Evolutionary conservation across 164 flowering plant species (phyloP), one percentile per base, ranked within the genome.

Genomic region (Vitis labrusca): DNA sequence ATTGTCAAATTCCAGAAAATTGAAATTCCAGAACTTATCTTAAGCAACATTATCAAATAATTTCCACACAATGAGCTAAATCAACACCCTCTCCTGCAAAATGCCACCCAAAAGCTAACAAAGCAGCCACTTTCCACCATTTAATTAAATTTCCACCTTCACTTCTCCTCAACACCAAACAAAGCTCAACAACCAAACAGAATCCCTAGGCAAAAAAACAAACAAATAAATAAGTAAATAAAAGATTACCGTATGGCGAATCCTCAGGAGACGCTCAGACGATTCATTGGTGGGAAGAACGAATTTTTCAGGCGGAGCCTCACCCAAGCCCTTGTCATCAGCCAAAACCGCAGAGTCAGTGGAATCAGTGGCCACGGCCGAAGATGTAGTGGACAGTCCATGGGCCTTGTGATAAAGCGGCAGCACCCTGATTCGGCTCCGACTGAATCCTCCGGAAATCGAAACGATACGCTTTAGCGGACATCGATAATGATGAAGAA

Each of bases 281-380:
- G 96, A 88, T 0, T 85, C 85, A 55, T 90, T 90, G n/a, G 97
- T 89, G 32, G 98, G 98, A 69, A 94, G 90, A 30, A 80, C 76
- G n/a, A 91, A 63, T 67, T 59, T 85, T 48, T 81, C 75, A 1
- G 66, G 37, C 6, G 32, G 70, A 57, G 55, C 17, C 17, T 55
- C 54, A 2, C 54, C 66, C 9, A 55, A 57, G 7, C 47, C 30
- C 57, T 32, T 69, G 32, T 56, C 75, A 48, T 65, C 64, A 5
- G 54, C 5, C 12, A 50, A 61, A 1, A 27, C 10, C 23, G 52
- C 54, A 14, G 81, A 32, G 67, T 70, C 72, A 4, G 81, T 23
- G 5, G 78, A 77, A 19, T 78, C 85, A 7, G 82, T 70, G 48
- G 82, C 83, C 6, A 82, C 78, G 14, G 84, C 76, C 1, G 80